A percentile compares a stretch with the other conserved stretches of the same genome.
Conservation (phyloP, 768 basidiomycete genomes). For the Calocera viscosa region DNA sequence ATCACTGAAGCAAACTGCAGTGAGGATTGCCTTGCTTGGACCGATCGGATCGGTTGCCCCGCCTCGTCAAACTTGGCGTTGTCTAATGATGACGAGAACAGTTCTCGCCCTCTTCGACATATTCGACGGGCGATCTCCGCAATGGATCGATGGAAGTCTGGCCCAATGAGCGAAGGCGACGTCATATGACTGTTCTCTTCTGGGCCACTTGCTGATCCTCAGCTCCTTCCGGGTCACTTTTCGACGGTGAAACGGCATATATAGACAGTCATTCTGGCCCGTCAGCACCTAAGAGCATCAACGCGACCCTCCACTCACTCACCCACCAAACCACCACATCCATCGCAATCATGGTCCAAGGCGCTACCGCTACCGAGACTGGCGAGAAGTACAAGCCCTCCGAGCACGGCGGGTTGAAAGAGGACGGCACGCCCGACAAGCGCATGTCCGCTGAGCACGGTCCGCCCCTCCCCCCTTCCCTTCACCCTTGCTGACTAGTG, state of each 20-base stretch:
- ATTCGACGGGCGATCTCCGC: background rate
- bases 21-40: background rate
- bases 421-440: conserved; percentile 31
- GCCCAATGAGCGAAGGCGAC: background rate
- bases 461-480: conserved; percentile 13
- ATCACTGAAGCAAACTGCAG: background rate
- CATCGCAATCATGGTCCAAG: conserved; percentile 10
- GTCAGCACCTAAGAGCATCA: background rate
- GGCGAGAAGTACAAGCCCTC: conserved; percentile 26
- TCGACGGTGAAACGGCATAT: background rate
- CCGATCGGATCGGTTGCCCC: background rate
- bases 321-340: background rate
- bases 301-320: too few relatives aligned
- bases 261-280: background rate
- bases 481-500: too few relatives aligned
- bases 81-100: too few relatives aligned
- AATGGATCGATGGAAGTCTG: background rate
- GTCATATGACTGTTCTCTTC: background rate
- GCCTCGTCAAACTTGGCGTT: too few relatives aligned
- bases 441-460: conserved; percentile 29
- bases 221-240: background rate
- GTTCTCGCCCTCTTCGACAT: too few relatives aligned
- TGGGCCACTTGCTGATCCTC: background rate
- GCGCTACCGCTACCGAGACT: conserved; percentile 8
- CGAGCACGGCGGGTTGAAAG: conserved; percentile 28